Evolutionary conservation across 176 grass and related monocot genomes (phyloP), one percentile per base, ranked within the genome.

Genomic region (Hyparrhenia diplandra): DNA sequence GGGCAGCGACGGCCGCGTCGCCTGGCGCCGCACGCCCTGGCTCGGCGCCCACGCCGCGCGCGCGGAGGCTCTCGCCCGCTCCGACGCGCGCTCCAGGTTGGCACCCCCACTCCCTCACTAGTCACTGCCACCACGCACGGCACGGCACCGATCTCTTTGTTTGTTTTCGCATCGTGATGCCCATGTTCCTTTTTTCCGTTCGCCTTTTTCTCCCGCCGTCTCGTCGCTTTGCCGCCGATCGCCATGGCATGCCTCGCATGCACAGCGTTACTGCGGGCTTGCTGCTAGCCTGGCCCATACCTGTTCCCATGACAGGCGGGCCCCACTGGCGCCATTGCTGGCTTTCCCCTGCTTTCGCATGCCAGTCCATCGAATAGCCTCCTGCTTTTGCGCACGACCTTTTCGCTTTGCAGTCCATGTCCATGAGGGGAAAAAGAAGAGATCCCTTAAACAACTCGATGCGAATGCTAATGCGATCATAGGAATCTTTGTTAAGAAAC

Each of bases 21-120:
- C 95, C 32, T 98, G 95, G 95, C 92, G 95, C 74, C 87, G 95
- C 63, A 98, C 95, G 41, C 95, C 95, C 0, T 98, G 95, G 95
- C 85, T 94, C 65, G 87, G 92, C n/a, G 92, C 95, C 3, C 95
- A 98, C 81, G 92, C 95, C n/a, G 96, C 88, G 4, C n/a, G n/a
- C 90, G 88, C 18, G 92, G 90, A 23, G 87, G 90, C 27, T 90
- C 94, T 8, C 89, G 97, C 7, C 97, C 97, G 2, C 93, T 99
- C 83, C 97, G 97, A 1, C 93, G 97, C 24, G 85, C 90, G 2
- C 89, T 99, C 68, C 97, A 99, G 93, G 97, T 92, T 90, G 75
- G 96, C 85, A 46, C 8, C 8, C n/a, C 28, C 45, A 10, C 32
- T 12, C 17, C 18, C 4, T 46, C 43, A 16, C 43, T 46, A 11